Conservation (phyloP, 116 monocot species). For the Papilionanthe hybrid region DNA sequence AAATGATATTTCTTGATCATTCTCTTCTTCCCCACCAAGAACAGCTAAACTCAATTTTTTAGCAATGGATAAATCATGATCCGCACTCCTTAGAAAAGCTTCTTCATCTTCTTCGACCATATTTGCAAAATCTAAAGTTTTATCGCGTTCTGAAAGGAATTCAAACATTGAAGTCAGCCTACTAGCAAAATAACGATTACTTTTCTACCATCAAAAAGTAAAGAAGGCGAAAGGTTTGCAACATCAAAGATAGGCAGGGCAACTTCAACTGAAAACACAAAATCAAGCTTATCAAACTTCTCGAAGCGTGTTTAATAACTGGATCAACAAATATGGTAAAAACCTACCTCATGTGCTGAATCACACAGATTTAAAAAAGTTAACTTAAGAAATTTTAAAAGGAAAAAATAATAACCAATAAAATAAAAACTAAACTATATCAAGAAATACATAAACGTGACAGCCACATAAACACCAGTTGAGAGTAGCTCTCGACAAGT, state of each 20-base stretch:
- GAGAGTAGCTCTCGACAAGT: background rate
- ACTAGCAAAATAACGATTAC: background rate
- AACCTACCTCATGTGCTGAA: no score
- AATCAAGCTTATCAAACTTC: background rate
- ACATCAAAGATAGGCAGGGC: background rate
- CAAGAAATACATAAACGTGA: background rate
- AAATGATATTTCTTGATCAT: conserved; percentile 23
- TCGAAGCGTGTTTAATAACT: background rate
- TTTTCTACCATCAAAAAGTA: background rate
- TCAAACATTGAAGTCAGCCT: conserved; percentile 14
- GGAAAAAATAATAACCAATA: background rate
- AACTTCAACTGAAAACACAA: background rate
- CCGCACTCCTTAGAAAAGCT: conserved; percentile 42
- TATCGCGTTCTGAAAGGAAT: conserved; percentile 41
- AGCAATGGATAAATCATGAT: conserved; percentile 25
- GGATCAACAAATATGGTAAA: no score
- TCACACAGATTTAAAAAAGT: no score
- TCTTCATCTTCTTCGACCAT: conserved; percentile 85
- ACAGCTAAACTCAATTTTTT: conserved; percentile 19
- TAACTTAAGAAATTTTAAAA: no score
- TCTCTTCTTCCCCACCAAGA: conserved; percentile 34
- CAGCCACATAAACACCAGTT: background rate
- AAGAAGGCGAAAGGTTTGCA: background rate
- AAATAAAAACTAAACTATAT: background rate
- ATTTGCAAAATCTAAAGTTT: conserved; percentile 40